These are phyloP conservation scores for Ceratobasidium papillatum DNA, from an alignment of 1,284 basidiomycete genomes.

Conservation along the genomic window DNA sequence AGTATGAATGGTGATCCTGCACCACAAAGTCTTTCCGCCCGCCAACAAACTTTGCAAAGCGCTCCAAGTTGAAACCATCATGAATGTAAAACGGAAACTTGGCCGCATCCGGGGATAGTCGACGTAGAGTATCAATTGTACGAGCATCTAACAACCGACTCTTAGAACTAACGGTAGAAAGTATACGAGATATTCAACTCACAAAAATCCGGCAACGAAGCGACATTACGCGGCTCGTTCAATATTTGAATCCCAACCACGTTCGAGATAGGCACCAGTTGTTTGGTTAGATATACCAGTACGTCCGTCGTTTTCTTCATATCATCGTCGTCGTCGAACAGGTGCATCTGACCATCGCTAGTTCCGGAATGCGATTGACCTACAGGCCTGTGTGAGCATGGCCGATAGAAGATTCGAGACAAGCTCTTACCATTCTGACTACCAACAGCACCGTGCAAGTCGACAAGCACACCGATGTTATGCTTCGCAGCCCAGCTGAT, in stretches of 20 bases:
- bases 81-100: constrained; percentile 76
- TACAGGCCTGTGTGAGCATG: constrained; percentile 10
- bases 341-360: constrained; percentile 65
- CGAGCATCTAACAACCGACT: constrained; percentile 54
- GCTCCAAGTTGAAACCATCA: constrained; percentile 72
- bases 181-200: constrained; percentile 42
- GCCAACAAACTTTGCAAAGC: constrained; percentile 65
- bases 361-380: constrained; percentile 77
- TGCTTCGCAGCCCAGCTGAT: constrained; percentile 51
- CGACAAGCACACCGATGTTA: constrained; percentile 77
- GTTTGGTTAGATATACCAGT: constrained; percentile 64
- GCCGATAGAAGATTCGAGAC: neutral
- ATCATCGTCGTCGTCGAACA: constrained; percentile 64
- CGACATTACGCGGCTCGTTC: constrained; percentile 72
- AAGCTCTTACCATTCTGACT: constrained; percentile 57
- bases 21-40: constrained; percentile 73
- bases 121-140: constrained; percentile 66
- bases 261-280: constrained; percentile 71
- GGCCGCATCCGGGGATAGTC: constrained; percentile 57
- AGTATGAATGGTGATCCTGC: constrained; percentile 73
- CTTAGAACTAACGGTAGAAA: neutral
- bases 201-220: constrained; percentile 65
- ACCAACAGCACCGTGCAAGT: constrained; percentile 77
- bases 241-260: constrained; percentile 79
- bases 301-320: constrained; percentile 67